Evolutionary conservation across 495 filamentous ascomycete genomes (phyloP).

Genomic region (Penicillium paxilli): DNA sequence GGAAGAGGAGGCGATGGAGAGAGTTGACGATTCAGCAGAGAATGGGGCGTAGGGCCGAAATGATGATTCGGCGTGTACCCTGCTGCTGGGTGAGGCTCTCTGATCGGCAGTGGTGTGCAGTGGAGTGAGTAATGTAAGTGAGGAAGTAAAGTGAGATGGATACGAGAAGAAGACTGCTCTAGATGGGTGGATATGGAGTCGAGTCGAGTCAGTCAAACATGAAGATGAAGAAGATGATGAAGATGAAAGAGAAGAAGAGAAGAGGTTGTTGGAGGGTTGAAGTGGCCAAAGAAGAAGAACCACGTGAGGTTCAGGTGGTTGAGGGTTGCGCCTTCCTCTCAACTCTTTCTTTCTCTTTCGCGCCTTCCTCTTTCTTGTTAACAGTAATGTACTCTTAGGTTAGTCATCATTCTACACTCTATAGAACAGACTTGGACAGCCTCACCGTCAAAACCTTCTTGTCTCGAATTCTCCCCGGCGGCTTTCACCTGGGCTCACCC

Average conservation of each 20-base stretch:
- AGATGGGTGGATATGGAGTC: not conserved
- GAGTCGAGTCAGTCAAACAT: not conserved
- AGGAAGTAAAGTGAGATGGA: not conserved
- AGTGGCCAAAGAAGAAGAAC: conserved; percentile 2
- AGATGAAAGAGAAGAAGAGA: not conserved
- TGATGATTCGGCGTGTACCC: not conserved
- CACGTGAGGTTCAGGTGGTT: conserved; percentile 18
- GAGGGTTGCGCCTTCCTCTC: too few relatives aligned
- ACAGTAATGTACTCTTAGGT: too few relatives aligned
- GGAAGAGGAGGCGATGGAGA: not conserved
- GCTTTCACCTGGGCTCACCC: conserved; percentile 1
- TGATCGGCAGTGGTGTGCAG: not conserved
- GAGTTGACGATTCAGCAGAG: not conserved
- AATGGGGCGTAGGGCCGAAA: conserved; percentile 6
- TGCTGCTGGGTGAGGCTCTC: not conserved
- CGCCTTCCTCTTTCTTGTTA: too few relatives aligned
- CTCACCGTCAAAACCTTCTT: too few relatives aligned
- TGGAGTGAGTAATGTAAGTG: not conserved
- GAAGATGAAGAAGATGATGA: not conserved
- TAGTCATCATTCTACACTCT: too few relatives aligned
- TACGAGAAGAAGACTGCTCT: not conserved
- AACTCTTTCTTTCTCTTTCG: too few relatives aligned
- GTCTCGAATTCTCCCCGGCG: not conserved
- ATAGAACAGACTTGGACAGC: too few relatives aligned
- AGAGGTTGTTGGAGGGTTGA: too few relatives aligned